Evolutionary conservation across 2,329 filamentous ascomycete genomes (phyloP).

Genomic region (Torrubiella hemipterigena): DNA sequence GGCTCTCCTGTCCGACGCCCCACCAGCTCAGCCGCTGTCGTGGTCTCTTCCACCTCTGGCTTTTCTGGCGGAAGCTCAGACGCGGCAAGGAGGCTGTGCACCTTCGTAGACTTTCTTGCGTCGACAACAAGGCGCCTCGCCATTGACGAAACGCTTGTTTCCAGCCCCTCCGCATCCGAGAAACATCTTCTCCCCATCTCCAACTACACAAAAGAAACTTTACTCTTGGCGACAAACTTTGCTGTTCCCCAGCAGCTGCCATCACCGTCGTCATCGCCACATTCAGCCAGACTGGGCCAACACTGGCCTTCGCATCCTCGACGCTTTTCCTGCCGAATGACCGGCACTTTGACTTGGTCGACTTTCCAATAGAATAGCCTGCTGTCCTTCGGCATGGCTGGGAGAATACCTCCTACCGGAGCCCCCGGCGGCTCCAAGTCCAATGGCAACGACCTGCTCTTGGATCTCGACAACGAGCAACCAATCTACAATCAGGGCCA

Average conservation of each 20-base stretch:
- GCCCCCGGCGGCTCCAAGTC: conserved; percentile 36
- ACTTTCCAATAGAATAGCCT: conserved; percentile 17
- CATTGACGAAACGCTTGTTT: too few species aligned
- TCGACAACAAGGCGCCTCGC: too few species aligned
- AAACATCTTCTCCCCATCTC: background rate
- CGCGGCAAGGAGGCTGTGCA: background rate
- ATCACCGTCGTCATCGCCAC: too few species aligned
- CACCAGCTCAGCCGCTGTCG: background rate
- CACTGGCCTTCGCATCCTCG: too few species aligned
- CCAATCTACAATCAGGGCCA: conserved; percentile 65
- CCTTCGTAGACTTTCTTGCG: too few species aligned
- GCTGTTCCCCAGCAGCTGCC: too few species aligned
- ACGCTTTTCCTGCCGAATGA: conserved; percentile 6
- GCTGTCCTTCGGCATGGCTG: conserved; percentile 46
- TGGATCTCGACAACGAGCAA: conserved; percentile 62
- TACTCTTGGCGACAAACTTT: too few species aligned
- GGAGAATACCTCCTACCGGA: conserved; percentile 35
- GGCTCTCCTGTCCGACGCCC: background rate
- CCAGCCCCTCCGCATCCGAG: background rate
- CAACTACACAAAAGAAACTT: too few species aligned
- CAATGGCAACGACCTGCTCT: conserved; percentile 49
- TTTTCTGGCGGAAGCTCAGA: background rate
- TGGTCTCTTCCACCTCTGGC: too few species aligned
- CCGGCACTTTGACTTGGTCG: conserved; percentile 15
- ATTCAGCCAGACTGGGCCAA: too few species aligned